Evolutionary conservation across 2,329 filamentous ascomycete species (phyloP).

Genomic region (Colletotrichum sp.): DNA sequence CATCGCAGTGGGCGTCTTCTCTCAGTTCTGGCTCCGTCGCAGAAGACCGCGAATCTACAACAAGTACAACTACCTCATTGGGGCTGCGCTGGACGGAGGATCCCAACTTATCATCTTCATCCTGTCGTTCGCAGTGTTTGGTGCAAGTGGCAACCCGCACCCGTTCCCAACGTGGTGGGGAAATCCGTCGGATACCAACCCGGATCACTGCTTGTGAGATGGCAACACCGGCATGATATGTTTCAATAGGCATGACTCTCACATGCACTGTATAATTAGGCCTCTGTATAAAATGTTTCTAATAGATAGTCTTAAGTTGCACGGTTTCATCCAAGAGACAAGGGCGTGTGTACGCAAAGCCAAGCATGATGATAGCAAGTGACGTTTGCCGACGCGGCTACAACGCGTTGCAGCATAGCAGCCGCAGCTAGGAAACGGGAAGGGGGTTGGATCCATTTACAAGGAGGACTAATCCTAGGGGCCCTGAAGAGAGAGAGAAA

Average conservation of each 20-base stretch:
- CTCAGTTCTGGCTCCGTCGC: constrained; percentile 28
- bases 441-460: rapidly evolving
- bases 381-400: rapidly evolving
- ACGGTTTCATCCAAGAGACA: background rate
- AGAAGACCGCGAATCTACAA: constrained; percentile 27
- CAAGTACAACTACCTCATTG: constrained; percentile 32
- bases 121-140: constrained; percentile 28
- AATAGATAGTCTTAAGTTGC: background rate
- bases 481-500: background rate
- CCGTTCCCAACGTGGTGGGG: constrained; percentile 26
- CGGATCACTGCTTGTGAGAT: constrained; percentile 19
- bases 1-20: constrained; percentile 36
- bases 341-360: rapidly evolving
- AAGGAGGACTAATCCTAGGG: background rate
- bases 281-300: background rate
- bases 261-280: background rate
- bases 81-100: constrained; percentile 30
- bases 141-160: constrained; percentile 23
- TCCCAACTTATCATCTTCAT: constrained; percentile 30
- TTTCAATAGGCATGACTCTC: background rate
- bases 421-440: background rate
- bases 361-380: background rate
- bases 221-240: background rate
- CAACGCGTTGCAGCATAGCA: background rate
- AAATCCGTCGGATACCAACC: constrained; percentile 18